Percentiles rank a stretch among this genome's conserved stretches.
phyloP scores from a whole-genome alignment of 768 basidiomycete genomes.

The Termitomyces bulborhizus region DNA sequence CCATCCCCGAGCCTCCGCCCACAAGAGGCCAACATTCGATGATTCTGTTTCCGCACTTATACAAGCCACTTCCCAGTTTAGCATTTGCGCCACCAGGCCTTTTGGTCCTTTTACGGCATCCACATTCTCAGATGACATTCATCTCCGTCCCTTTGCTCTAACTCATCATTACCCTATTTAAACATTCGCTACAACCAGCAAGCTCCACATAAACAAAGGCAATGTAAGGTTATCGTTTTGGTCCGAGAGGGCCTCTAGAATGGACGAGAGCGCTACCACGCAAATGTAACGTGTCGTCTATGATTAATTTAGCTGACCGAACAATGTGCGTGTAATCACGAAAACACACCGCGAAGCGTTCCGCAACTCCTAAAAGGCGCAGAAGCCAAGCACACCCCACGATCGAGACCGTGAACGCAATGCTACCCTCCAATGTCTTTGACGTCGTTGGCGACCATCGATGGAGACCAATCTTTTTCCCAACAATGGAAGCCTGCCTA shows the following conservation, averaged over 20 bases:
- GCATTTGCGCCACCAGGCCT: slow-evolving; percentile 3
- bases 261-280: slow-evolving; percentile 56
- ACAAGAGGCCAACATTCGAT: not conserved
- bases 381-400: slow-evolving; percentile 64
- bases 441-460: slow-evolving; percentile 80
- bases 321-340: not conserved
- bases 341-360: slow-evolving; percentile 66
- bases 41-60: not conserved
- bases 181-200: slow-evolving; percentile 55
- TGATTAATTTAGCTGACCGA: not conserved
- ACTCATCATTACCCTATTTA: slow-evolving; percentile 9
- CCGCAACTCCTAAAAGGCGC: slow-evolving; percentile 62
- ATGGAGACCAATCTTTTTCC: slow-evolving; percentile 73
- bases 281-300: slow-evolving; percentile 64
- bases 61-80: not conserved
- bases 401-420: slow-evolving; percentile 73
- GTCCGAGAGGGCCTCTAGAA: slow-evolving; percentile 86
- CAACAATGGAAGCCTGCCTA: slow-evolving; percentile 82
- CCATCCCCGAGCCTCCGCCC: not conserved
- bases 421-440: slow-evolving; percentile 91
- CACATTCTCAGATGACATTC: not conserved
- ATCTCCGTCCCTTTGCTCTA: not conserved
- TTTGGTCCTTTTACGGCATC: not conserved
- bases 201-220: slow-evolving; percentile 94
- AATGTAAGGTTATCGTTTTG: slow-evolving; percentile 98